Percentiles rank a stretch among this genome's conserved stretches.
These are phyloP conservation scores for Solanum tarijense DNA, from an alignment of 257 asterid genomes.

Conservation along the genomic window DNA sequence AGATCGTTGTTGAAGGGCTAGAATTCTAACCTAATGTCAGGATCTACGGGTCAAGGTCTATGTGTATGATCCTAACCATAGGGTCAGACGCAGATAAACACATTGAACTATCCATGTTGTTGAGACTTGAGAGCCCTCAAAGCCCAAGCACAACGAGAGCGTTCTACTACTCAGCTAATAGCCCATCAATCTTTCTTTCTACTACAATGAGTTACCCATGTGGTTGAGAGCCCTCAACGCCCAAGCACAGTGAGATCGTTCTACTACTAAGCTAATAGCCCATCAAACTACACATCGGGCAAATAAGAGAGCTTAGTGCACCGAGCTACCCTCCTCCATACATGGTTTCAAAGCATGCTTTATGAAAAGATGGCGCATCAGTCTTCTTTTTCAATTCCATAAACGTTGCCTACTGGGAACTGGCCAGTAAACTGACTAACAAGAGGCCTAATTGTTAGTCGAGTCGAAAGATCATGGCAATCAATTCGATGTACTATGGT, in stretches of 20 bases:
- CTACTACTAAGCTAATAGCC: neutral
- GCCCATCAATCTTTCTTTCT: neutral
- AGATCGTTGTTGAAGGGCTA: no score
- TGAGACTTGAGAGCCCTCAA: neutral
- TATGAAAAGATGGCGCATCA: neutral
- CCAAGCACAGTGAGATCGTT: neutral
- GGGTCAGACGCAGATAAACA: neutral
- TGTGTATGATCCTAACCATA: neutral
- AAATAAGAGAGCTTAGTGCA: neutral
- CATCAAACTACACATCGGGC: neutral
- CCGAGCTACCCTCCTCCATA: neutral
- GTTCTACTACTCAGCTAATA: neutral
- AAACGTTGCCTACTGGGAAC: neutral
- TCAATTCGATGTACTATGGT: neutral
- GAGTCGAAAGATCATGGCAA: neutral
- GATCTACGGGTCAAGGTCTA: neutral
- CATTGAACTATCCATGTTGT: neutral
- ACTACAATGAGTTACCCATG: neutral
- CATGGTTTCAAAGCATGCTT: neutral
- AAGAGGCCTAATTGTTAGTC: neutral
- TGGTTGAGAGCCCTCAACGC: neutral
- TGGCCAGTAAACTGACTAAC: neutral
- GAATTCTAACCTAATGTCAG: neutral
- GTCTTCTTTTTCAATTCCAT: neutral
- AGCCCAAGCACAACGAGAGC: neutral